Evolutionary conservation across 2,329 filamentous ascomycete species (phyloP).

Genomic region (Verticillium nubilum): DNA sequence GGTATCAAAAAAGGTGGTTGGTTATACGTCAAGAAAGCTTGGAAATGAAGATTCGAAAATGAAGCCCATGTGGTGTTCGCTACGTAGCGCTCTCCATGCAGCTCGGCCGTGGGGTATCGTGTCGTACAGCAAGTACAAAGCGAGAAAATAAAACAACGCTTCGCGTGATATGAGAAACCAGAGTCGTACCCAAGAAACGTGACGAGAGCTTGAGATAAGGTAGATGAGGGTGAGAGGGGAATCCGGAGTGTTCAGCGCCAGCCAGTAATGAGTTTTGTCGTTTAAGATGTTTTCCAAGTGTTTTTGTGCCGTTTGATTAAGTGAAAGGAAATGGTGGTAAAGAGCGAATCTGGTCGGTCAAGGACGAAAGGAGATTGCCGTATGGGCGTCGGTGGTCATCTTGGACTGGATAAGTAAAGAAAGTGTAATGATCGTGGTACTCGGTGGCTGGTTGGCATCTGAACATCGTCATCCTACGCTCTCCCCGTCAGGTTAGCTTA

Average conservation of each 20-base stretch:
- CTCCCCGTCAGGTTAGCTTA: conserved; percentile 1
- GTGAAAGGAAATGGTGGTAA: conserved; percentile 23
- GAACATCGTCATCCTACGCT: neutral
- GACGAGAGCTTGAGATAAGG: neutral
- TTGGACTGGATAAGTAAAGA: neutral
- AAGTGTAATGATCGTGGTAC: conserved; percentile 8
- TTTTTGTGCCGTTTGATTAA: conserved; percentile 10
- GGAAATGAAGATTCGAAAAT: neutral
- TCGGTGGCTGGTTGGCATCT: conserved; percentile 6
- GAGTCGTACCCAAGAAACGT: neutral
- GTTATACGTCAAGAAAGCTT: neutral
- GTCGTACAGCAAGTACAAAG: neutral
- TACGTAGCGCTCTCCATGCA: neutral
- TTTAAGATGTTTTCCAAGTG: conserved; percentile 8
- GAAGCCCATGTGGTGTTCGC: neutral
- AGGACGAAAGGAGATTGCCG: conserved; percentile 5
- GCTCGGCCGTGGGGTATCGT: neutral
- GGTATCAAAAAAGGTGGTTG: neutral
- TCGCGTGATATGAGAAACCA: neutral
- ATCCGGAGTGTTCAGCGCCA: conserved; percentile 3
- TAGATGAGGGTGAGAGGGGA: neutral
- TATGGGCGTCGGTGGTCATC: conserved; percentile 5
- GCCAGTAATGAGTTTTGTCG: conserved; percentile 5
- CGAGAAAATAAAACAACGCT: neutral
- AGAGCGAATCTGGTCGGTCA: conserved; percentile 26